A percentile compares a stretch with the other conserved stretches of the same genome.
phyloP scores from a whole-genome alignment of 2,329 filamentous ascomycete genomes.

The Chaetothyriales sp. region DNA sequence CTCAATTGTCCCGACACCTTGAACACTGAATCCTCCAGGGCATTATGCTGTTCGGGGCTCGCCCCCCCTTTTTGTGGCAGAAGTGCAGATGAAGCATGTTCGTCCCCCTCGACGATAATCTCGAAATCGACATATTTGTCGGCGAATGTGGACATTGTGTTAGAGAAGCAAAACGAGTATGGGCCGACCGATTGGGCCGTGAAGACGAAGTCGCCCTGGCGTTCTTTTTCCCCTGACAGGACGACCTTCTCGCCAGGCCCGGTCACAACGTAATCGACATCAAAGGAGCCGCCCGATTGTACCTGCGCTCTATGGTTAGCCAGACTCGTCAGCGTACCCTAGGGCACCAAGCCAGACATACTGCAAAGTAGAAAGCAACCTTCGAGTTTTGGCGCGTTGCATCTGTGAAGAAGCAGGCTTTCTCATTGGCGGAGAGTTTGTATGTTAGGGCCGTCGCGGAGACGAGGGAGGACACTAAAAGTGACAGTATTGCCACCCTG shows the following conservation, averaged over 20 bases:
- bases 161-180: slow-evolving; percentile 96
- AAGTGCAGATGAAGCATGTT: slow-evolving; percentile 34
- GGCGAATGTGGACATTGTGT: slow-evolving; percentile 93
- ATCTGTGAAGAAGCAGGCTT: slow-evolving; percentile 82
- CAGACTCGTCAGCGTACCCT: not conserved
- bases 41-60: slow-evolving; percentile 72
- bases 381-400: slow-evolving; percentile 69
- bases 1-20: slow-evolving; percentile 87
- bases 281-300: slow-evolving; percentile 95
- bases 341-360: slow-evolving; percentile 50
- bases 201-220: slow-evolving; percentile 96
- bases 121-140: slow-evolving; percentile 98
- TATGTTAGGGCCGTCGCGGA: slow-evolving; percentile 89
- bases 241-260: slow-evolving; percentile 70
- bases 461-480: slow-evolving; percentile 53
- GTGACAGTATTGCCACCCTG: slow-evolving; percentile 38
- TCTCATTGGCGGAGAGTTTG: slow-evolving; percentile 77
- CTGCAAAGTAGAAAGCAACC: slow-evolving; percentile 96
- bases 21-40: slow-evolving; percentile 84
- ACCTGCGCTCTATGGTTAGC: slow-evolving; percentile 41
- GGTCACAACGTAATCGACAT: slow-evolving; percentile 81
- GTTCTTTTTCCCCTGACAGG: slow-evolving; percentile 73
- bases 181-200: slow-evolving; percentile 77
- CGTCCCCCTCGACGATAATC: slow-evolving; percentile 57
- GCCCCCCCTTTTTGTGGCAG: slow-evolving; percentile 81